phyloP scores from a whole-genome alignment of 2,329 filamentous ascomycete genomes.

The Dryadomyces sulphureus region DNA sequence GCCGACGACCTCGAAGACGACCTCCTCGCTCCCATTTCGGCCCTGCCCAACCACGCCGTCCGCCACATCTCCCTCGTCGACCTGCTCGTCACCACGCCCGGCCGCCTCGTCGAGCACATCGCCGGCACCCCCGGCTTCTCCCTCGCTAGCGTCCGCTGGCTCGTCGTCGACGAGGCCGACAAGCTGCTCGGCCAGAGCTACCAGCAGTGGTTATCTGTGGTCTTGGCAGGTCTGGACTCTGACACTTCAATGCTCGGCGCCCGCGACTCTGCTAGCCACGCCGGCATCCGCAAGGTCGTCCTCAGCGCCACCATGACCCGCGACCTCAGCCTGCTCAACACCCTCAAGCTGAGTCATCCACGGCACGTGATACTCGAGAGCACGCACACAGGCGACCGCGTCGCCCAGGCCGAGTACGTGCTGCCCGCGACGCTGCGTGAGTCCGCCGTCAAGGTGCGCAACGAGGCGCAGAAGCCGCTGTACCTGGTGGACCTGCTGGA shows the following conservation, averaged over 20 bases:
- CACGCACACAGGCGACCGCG: conserved; percentile 15
- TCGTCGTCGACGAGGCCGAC: conserved; percentile 89
- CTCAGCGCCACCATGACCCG: conserved; percentile 86
- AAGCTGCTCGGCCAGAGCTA: conserved; percentile 83
- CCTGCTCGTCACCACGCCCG: conserved; percentile 81
- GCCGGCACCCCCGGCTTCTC: conserved; percentile 71
- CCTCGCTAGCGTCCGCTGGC: conserved; percentile 66
- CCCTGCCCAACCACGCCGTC: conserved; percentile 38
- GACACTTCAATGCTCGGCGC: no score
- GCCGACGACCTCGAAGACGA: background rate
- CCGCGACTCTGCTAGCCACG: conserved; percentile 37
- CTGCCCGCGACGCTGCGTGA: conserved; percentile 52
- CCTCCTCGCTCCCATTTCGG: conserved; percentile 17
- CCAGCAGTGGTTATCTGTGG: conserved; percentile 71
- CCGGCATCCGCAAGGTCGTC: conserved; percentile 62
- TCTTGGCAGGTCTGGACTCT: conserved; percentile 46
- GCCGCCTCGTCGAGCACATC: conserved; percentile 81
- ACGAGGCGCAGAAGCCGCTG: conserved; percentile 62
- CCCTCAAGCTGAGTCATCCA: conserved; percentile 57
- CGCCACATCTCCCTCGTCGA: conserved; percentile 61
- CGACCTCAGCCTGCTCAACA: conserved; percentile 66
- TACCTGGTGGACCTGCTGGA: conserved; percentile 66
- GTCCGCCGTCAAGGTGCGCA: conserved; percentile 50
- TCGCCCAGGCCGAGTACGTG: conserved; percentile 18
- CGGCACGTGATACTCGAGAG: conserved; percentile 63